Conservation (phyloP, 2,329 filamentous ascomycete genomes). For the Calonectria ilicicola region DNA sequence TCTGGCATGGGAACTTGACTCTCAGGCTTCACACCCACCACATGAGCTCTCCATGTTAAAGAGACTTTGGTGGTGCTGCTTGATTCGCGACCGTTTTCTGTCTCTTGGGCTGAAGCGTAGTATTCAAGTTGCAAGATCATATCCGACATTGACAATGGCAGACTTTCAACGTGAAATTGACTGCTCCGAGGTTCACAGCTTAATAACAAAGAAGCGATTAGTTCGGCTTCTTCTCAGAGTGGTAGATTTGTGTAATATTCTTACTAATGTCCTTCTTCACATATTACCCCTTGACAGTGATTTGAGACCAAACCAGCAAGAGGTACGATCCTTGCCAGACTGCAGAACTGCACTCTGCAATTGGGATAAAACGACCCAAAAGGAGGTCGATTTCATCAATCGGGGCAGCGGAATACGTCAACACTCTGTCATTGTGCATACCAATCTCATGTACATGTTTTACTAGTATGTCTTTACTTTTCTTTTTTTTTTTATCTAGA, state of each 20-base stretch:
- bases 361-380: background rate
- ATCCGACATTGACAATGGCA: background rate
- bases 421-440: background rate
- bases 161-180: background rate
- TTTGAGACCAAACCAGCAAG: background rate
- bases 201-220: background rate
- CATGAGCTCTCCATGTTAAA: background rate
- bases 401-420: background rate
- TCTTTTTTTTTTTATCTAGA: too few species aligned
- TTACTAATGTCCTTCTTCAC: background rate
- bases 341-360: background rate
- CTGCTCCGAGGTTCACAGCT: background rate
- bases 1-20: background rate
- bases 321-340: background rate
- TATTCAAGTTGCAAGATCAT: background rate
- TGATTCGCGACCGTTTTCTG: conserved; percentile 2
- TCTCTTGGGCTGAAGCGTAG: background rate
- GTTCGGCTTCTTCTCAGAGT: background rate
- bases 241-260: background rate
- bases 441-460: conserved; percentile 11
- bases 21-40: background rate
- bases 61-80: conserved; percentile 8
- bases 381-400: background rate
- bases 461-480: background rate
- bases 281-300: background rate